Evolutionary conservation across 2,329 filamentous ascomycete genomes (phyloP).

Genomic region (Arthrobotrys megalospora): DNA sequence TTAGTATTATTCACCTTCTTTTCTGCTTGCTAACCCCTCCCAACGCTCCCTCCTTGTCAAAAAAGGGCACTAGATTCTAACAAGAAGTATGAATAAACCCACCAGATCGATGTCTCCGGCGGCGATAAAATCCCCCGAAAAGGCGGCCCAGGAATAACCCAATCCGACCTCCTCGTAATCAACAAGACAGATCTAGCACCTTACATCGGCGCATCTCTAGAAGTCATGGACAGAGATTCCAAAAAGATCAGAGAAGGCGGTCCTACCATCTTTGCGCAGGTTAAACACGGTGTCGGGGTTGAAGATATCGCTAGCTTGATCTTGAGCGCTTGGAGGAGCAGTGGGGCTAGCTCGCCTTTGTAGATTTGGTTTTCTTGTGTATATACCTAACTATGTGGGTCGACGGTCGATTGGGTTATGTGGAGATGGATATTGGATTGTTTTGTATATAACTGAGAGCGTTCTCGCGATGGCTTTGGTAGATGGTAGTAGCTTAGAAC

Average conservation of each 20-base stretch:
- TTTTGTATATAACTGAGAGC: no score
- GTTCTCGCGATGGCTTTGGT: no score
- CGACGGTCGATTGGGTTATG: not conserved
- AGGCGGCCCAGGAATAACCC: slow-evolving; percentile 95
- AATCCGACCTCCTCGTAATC: slow-evolving; percentile 91
- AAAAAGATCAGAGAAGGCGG: slow-evolving; percentile 95
- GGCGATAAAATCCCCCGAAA: slow-evolving; percentile 98
- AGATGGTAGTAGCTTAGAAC: no score
- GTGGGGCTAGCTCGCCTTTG: slow-evolving; percentile 74
- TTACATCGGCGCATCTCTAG: slow-evolving; percentile 88
- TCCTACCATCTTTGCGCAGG: slow-evolving; percentile 94
- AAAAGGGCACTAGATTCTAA: no score
- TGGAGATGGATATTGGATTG: not conserved
- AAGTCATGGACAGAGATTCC: slow-evolving; percentile 92
- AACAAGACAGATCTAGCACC: slow-evolving; percentile 98
- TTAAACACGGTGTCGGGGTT: slow-evolving; percentile 91
- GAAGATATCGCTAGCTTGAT: slow-evolving; percentile 90
- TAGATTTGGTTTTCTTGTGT: not conserved
- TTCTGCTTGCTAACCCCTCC: not conserved
- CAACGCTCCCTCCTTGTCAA: not conserved
- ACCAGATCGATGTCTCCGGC: slow-evolving; percentile 86
- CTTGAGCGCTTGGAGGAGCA: slow-evolving; percentile 90
- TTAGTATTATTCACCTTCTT: no score
- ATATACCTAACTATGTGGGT: no score
- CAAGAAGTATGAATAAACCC: not conserved